Conservation (phyloP, 140 eudicot genomes). For the Erigeron philadelphicus region DNA sequence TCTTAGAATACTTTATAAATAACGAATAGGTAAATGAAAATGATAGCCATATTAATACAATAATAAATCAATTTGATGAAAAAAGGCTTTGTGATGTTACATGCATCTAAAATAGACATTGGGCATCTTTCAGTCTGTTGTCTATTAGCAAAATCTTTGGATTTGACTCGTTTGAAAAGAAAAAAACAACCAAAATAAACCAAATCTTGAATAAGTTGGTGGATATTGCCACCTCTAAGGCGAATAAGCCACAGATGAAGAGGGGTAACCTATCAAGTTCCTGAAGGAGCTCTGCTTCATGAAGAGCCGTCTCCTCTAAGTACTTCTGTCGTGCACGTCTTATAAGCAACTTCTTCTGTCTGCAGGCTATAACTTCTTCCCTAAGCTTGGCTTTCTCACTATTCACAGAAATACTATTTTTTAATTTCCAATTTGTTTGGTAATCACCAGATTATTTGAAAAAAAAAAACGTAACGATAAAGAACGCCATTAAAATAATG, state of each 20-base stretch:
- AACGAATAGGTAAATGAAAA: neutral
- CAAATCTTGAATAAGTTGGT: neutral
- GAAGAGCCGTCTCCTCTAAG: constrained; percentile 76
- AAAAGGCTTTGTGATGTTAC: too few species aligned
- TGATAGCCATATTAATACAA: neutral
- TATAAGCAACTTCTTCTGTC: constrained; percentile 69
- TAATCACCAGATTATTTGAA: constrained; percentile 14
- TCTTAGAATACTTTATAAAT: neutral
- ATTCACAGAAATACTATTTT: constrained; percentile 8
- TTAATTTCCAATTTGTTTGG: constrained; percentile 3
- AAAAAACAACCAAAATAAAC: neutral
- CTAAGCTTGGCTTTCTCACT: constrained; percentile 76
- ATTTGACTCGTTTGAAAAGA: neutral
- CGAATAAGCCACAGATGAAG: neutral
- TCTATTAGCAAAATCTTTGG: neutral
- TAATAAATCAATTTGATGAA: neutral
- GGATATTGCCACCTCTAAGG: neutral
- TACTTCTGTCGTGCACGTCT: constrained; percentile 69
- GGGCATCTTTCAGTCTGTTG: neutral
- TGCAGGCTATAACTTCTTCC: constrained; percentile 73
- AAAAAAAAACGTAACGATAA: neutral
- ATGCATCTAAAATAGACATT: too few species aligned
- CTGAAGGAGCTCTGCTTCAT: constrained; percentile 80
- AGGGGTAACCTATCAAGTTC: constrained; percentile 76
- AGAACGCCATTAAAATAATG: neutral